A percentile compares a stretch with the other conserved stretches of the same genome.
Conservation (phyloP, 2,329 filamentous ascomycete genomes). For the Colletotrichum tropicale region DNA sequence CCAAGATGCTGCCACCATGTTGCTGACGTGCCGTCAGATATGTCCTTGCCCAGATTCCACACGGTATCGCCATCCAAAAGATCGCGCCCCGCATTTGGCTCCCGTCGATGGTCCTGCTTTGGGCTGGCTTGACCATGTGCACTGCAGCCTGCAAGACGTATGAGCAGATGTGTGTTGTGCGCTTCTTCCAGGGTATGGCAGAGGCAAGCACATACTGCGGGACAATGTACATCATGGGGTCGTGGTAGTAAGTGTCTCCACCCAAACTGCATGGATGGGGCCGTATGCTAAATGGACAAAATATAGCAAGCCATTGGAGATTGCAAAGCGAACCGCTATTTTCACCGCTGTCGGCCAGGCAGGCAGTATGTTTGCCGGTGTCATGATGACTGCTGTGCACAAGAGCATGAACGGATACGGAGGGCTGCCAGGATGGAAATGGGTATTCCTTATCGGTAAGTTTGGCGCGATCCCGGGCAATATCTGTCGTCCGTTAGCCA, state of each 20-base stretch:
- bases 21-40: not conserved
- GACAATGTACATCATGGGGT: slow-evolving; percentile 46
- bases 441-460: slow-evolving; percentile 40
- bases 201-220: slow-evolving; percentile 44
- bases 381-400: slow-evolving; percentile 54
- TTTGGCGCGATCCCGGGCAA: not conserved
- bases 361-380: slow-evolving; percentile 63
- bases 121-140: slow-evolving; percentile 48
- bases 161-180: slow-evolving; percentile 37
- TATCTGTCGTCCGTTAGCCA: not conserved
- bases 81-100: slow-evolving; percentile 53
- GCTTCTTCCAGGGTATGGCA: slow-evolving; percentile 42
- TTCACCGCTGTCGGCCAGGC: slow-evolving; percentile 65
- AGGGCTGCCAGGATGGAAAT: slow-evolving; percentile 55
- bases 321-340: slow-evolving; percentile 67
- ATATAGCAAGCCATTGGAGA: slow-evolving; percentile 51
- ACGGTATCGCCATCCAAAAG: slow-evolving; percentile 51
- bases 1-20: not conserved
- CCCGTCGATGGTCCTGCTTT: slow-evolving; percentile 49
- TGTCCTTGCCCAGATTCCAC: slow-evolving; percentile 43
- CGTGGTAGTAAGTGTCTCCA: slow-evolving; percentile 58
- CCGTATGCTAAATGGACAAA: not conserved
- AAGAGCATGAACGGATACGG: slow-evolving; percentile 42
- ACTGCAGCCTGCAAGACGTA: slow-evolving; percentile 34
- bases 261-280: slow-evolving; percentile 23